These are phyloP conservation scores for Arxiozyma heterogenica DNA, from an alignment of 1,139 yeast genomes.

Conservation along the genomic window DNA sequence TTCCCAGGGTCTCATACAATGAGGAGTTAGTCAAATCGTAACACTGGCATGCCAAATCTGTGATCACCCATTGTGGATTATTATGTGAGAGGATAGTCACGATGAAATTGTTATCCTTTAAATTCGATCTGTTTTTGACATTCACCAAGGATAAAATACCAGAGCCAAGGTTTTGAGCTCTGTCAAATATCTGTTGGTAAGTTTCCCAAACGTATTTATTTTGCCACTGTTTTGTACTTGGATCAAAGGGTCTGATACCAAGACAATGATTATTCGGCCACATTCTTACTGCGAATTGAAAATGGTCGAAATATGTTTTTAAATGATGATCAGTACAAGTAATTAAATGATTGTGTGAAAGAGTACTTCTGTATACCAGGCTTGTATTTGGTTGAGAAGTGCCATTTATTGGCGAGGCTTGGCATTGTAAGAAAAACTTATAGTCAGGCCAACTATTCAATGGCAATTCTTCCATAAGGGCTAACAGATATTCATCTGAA, in stretches of 20 bases:
- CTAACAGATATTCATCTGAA: constrained; percentile 22
- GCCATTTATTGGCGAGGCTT: constrained; percentile 33
- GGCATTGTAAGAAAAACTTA: constrained; percentile 17
- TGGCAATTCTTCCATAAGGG: constrained; percentile 20
- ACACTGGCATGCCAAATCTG: constrained; percentile 51
- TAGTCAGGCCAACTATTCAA: constrained; percentile 20
- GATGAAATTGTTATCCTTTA: constrained; percentile 35
- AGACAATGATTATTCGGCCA: constrained; percentile 39
- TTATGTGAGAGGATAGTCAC: constrained; percentile 52
- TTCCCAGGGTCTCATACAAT: constrained; percentile 56
- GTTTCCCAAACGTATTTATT: constrained; percentile 41
- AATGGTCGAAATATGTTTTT: constrained; percentile 42
- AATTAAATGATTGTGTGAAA: constrained; percentile 35
- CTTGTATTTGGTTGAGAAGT: constrained; percentile 44
- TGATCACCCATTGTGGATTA: constrained; percentile 48
- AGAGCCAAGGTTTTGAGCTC: constrained; percentile 49
- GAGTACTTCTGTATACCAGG: constrained; percentile 43
- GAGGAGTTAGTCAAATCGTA: constrained; percentile 50
- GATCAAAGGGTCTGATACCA: constrained; percentile 41
- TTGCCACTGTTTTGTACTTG: constrained; percentile 38
- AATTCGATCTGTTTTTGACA: constrained; percentile 31
- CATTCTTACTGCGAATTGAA: constrained; percentile 35
- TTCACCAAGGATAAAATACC: constrained; percentile 52
- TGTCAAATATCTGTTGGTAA: constrained; percentile 35
- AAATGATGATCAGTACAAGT: constrained; percentile 43